These are phyloP conservation scores for Ashbya aceris DNA, from an alignment of 1,139 yeast genomes.

Conservation along the genomic window DNA sequence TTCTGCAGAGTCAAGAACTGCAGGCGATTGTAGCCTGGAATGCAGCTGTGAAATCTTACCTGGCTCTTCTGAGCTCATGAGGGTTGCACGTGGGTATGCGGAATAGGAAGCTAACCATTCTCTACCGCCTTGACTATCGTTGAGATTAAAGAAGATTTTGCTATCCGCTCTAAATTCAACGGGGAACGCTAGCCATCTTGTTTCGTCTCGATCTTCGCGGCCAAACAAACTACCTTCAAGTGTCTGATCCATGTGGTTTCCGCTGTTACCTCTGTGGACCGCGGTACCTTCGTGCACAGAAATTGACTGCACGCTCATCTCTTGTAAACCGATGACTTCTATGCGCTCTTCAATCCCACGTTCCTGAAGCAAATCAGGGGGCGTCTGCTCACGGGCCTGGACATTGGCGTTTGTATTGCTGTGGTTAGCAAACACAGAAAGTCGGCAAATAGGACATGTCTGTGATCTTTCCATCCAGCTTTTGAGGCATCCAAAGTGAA, in stretches of 20 bases:
- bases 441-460: constrained; percentile 84
- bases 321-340: no score
- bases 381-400: no score
- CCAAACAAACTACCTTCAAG: no score
- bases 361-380: no score
- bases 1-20: background rate
- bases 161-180: background rate
- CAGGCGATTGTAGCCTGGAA: background rate
- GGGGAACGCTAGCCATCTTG: constrained; percentile 1
- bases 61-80: background rate
- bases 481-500: constrained; percentile 84
- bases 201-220: no score
- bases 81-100: background rate
- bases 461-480: constrained; percentile 92
- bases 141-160: background rate
- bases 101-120: constrained; percentile 1
- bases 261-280: no score
- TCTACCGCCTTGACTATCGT: background rate
- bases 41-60: background rate
- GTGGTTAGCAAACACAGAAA: constrained; percentile 45
- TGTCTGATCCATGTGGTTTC: no score
- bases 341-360: no score
- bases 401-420: background rate
- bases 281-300: no score
- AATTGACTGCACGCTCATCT: no score